Conservation (phyloP, 148 eudicot species). For the Rhododendron vialii region DNA sequence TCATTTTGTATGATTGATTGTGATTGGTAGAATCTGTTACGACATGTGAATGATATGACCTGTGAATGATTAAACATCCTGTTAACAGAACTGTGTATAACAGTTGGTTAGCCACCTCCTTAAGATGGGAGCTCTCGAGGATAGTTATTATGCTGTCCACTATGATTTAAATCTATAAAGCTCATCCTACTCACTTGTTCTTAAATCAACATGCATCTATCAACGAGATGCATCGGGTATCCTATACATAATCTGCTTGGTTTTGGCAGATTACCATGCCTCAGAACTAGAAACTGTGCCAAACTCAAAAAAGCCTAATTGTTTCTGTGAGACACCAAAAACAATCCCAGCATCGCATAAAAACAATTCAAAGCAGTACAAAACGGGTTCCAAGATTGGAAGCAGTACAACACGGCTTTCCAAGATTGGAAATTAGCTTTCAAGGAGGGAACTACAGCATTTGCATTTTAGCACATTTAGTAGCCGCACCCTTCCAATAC, state of each 20-base stretch:
- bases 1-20: neutral
- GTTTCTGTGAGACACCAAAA: neutral
- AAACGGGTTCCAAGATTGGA: neutral
- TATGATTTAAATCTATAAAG: neutral
- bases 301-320: neutral
- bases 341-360: neutral
- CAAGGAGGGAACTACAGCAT: neutral
- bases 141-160: neutral
- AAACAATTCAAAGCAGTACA: neutral
- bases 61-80: neutral
- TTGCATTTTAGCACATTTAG: neutral
- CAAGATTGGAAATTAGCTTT: slow-evolving; percentile 1
- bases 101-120: neutral
- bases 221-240: neutral
- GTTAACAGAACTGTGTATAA: neutral
- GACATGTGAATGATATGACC: no score
- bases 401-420: neutral
- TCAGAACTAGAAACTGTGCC: neutral
- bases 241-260: neutral
- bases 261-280: neutral
- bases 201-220: neutral
- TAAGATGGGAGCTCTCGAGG: neutral
- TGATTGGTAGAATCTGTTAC: neutral
- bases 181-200: neutral
- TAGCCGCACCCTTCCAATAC: neutral